phyloP scores from a whole-genome alignment of 108 stramenopile genomes.

The Licmophora abbreviata region DNA sequence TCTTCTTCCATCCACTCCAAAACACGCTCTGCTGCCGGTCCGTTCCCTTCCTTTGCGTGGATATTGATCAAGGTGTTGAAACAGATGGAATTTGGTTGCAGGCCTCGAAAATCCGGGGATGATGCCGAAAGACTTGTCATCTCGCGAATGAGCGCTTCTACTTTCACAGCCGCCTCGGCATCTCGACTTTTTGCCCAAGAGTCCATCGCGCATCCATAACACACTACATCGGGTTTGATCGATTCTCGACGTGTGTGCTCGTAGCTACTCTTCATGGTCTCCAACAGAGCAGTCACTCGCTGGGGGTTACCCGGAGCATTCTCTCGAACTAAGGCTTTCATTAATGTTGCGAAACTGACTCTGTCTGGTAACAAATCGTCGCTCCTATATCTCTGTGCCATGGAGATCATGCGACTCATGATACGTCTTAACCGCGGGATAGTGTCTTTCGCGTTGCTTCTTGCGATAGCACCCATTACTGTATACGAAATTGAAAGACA shows the following conservation, averaged over 20 bases:
- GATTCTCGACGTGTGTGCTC: constrained; percentile 4
- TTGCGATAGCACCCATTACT: constrained; percentile 15
- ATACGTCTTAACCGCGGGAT: constrained; percentile 4
- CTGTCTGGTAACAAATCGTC: constrained; percentile 10
- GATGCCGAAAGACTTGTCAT: constrained; percentile 4
- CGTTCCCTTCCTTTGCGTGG: constrained; percentile 1
- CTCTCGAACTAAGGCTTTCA: constrained; percentile 9
- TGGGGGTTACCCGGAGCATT: constrained; percentile 2
- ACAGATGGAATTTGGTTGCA: constrained; percentile 17
- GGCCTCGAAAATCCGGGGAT: constrained; percentile 1
- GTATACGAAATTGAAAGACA: background rate
- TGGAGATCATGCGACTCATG: constrained; percentile 10
- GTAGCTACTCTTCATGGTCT: background rate
- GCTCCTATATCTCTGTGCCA: constrained; percentile 1
- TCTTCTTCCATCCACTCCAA: constrained; percentile 10
- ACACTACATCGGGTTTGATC: constrained; percentile 13
- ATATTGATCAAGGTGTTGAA: constrained; percentile 14
- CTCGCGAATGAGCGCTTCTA: constrained; percentile 1
- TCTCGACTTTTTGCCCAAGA: background rate
- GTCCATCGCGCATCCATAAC: constrained; percentile 10
- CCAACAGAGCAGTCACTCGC: constrained; percentile 13
- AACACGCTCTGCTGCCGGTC: background rate
- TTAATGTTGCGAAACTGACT: constrained; percentile 5
- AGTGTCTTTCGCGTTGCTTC: no score
- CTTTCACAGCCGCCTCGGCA: background rate